Evolutionary conservation across 1,139 yeast species (phyloP), one percentile per base, ranked within the genome.

Genomic region (Taphrina communis): DNA sequence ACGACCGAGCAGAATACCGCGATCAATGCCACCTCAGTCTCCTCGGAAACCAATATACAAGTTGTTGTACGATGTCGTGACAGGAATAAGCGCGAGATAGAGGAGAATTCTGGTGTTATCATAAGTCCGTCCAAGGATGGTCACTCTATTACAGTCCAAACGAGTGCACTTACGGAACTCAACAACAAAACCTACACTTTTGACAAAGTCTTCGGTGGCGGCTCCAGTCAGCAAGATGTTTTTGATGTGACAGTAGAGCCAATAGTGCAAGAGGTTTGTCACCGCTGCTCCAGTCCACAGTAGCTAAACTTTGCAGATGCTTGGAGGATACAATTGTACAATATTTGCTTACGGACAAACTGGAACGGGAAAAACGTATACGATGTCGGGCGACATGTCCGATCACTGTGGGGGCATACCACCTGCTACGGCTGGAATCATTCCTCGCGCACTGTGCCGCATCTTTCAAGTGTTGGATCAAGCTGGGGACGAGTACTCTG

Each of bases 21-120:
- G 9, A n/a, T 38, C 21, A 51, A 53, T 39, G 59, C 57, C 31
- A 35, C 25, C 39, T 50, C 59, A 5, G 44, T 19, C 8, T 44
- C 61, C 2, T 35, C 55, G 14, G 76, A 74, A 58, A 72, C 74
- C 8, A 84, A 89, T 75, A 89, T 90, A 68, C 88, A 88, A 74
- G 97, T 93, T 36, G 90, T 90, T 1, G 96, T 92, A 36, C 84
- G 98, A 73, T 92, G 97, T 76, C 83, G 98, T 67, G 96, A 90
- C 1, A 82, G 98, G 59, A 90, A 86, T 74, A 82, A 83, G 52
- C 84, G 88, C 66, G 97, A 92, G 75, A 81, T 88, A 9, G 81
- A 82, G 41, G 86, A 89, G 17, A 89, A 88, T 73, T 86, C 92
- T 66, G 88, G 92, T 1, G 87, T 88, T 7, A 88, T 91, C 12